Evolutionary conservation across 352 stramenopile species (phyloP).

Genomic region (Phytophthora lateralis): DNA sequence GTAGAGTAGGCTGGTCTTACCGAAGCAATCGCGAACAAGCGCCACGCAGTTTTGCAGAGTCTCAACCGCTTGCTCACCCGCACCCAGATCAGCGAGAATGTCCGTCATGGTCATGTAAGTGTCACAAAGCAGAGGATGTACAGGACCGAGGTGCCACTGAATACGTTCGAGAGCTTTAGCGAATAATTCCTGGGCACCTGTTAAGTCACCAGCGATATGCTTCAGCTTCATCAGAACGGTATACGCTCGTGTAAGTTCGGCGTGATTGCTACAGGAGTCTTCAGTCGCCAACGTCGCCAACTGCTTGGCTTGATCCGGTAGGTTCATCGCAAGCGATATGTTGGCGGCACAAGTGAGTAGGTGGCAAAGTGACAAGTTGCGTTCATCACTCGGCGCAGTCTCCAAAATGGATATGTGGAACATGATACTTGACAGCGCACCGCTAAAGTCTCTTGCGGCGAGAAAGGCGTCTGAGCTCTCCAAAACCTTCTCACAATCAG

Average conservation of each 20-base stretch:
- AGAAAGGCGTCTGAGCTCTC: constrained; percentile 28
- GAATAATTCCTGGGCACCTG: constrained; percentile 28
- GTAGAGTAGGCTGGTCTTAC: constrained; percentile 52
- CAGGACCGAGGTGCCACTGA: constrained; percentile 48
- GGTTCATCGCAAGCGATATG: constrained; percentile 40
- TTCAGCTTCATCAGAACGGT: constrained; percentile 46
- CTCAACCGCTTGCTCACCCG: constrained; percentile 34
- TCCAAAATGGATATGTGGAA: constrained; percentile 51
- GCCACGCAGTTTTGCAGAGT: constrained; percentile 31
- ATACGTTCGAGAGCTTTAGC: constrained; percentile 33
- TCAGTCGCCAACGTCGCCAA: constrained; percentile 46
- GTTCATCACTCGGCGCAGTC: constrained; percentile 32
- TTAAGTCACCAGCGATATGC: constrained; percentile 24
- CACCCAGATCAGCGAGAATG: constrained; percentile 31
- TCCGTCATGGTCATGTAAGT: constrained; percentile 57
- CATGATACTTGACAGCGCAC: constrained; percentile 43
- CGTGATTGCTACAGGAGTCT: constrained; percentile 37
- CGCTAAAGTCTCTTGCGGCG: constrained; percentile 23
- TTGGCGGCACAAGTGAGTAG: constrained; percentile 48
- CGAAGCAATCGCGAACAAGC: constrained; percentile 50
- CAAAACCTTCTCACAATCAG: constrained; percentile 33
- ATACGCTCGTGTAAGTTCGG: constrained; percentile 28
- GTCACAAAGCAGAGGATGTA: constrained; percentile 47
- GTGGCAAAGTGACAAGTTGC: constrained; percentile 37
- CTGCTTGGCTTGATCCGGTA: constrained; percentile 26